Conservation (phyloP, 176 grass and related monocot genomes). For the Musa troglodytarum region DNA sequence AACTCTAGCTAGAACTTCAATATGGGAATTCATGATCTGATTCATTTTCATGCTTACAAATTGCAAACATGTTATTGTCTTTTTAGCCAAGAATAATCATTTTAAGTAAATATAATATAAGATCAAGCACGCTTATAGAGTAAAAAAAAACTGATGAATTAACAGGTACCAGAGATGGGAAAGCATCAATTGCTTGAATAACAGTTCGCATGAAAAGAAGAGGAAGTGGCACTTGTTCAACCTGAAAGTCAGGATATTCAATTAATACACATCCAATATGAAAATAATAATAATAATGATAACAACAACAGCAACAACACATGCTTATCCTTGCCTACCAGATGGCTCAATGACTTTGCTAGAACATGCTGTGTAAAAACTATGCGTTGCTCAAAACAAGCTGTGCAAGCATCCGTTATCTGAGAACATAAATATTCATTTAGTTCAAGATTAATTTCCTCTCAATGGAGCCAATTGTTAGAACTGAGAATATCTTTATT, state of each 20-base stretch:
- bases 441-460: not conserved
- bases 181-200: constrained; percentile 98
- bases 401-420: constrained; percentile 90
- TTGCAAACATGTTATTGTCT: not conserved
- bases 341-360: constrained; percentile 74
- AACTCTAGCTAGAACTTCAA: not conserved
- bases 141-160: not conserved
- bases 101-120: not conserved
- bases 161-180: constrained; percentile 76
- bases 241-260: constrained; percentile 34
- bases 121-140: not conserved
- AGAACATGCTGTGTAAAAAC: constrained; percentile 99
- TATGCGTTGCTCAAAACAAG: constrained; percentile 93
- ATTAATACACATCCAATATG: constrained; percentile 1
- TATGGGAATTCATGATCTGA: not conserved
- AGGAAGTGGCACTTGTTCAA: constrained; percentile 84
- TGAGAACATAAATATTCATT: constrained; percentile 32
- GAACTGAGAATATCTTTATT: constrained; percentile 3
- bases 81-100: not conserved
- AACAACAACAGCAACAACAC: not conserved
- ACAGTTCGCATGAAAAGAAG: constrained; percentile 98
- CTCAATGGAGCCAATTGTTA: constrained; percentile 16
- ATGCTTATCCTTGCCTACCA: constrained; percentile 40
- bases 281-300: not conserved
- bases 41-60: not conserved